These are phyloP conservation scores for Yamadazyma insecticola DNA, from an alignment of 805 yeast species.

Conservation along the genomic window DNA sequence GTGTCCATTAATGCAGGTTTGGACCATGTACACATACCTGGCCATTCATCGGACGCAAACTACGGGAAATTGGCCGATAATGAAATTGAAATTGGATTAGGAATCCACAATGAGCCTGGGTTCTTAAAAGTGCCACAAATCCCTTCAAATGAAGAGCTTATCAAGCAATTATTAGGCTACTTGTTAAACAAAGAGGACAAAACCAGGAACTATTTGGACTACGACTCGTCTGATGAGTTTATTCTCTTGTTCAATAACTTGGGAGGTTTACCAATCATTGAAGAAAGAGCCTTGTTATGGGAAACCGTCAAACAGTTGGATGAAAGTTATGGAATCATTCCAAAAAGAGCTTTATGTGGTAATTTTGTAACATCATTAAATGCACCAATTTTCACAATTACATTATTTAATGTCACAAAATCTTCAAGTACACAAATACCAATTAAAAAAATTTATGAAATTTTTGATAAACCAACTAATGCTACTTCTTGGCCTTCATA, in stretches of 20 bases:
- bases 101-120: slow-evolving; percentile 39
- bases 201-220: slow-evolving; percentile 27
- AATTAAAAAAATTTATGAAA: slow-evolving; percentile 18
- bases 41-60: slow-evolving; percentile 19
- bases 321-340: slow-evolving; percentile 19
- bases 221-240: slow-evolving; percentile 22
- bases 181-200: slow-evolving; percentile 20
- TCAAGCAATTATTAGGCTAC: slow-evolving; percentile 18
- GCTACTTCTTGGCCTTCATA: slow-evolving; percentile 28
- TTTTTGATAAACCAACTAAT: slow-evolving; percentile 25
- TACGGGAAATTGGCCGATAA: slow-evolving; percentile 20
- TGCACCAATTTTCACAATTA: slow-evolving; percentile 34
- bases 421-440: slow-evolving; percentile 17
- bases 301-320: slow-evolving; percentile 19
- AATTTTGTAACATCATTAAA: slow-evolving; percentile 32
- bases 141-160: slow-evolving; percentile 28
- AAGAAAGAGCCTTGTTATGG: slow-evolving; percentile 22
- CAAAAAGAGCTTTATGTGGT: slow-evolving; percentile 27
- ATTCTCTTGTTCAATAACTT: slow-evolving; percentile 29
- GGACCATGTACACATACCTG: slow-evolving; percentile 35
- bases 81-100: slow-evolving; percentile 32
- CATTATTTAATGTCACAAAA: slow-evolving; percentile 29
- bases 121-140: slow-evolving; percentile 23
- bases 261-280: slow-evolving; percentile 34
- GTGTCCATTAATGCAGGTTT: slow-evolving; percentile 34